These are phyloP conservation scores for Mitragyna speciosa DNA, from an alignment of 257 asterid species.

Conservation along the genomic window DNA sequence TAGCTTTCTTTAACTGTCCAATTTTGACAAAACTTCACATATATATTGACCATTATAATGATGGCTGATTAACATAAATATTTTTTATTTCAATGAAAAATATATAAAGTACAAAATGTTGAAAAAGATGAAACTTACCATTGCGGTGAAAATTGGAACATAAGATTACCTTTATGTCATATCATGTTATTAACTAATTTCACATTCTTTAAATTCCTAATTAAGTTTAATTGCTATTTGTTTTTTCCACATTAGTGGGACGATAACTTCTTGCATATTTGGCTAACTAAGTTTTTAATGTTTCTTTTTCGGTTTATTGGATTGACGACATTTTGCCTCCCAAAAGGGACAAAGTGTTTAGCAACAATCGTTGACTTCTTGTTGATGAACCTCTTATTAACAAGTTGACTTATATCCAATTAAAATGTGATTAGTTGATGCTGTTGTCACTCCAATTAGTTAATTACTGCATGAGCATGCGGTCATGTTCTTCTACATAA, in stretches of 20 bases:
- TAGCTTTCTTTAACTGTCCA: too few species aligned
- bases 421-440: constrained; percentile 31
- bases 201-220: not conserved
- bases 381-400: constrained; percentile 15
- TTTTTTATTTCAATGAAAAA: too few species aligned
- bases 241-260: not conserved
- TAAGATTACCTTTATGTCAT: not conserved
- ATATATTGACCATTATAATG: too few species aligned
- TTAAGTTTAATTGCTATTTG: not conserved
- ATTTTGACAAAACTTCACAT: too few species aligned
- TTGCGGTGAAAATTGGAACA: not conserved
- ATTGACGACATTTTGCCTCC: constrained; percentile 5
- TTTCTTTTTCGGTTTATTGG: not conserved
- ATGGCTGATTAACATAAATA: too few species aligned
- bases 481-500: not conserved
- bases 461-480: constrained; percentile 39
- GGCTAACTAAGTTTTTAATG: not conserved
- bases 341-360: constrained; percentile 7
- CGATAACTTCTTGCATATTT: not conserved
- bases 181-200: not conserved
- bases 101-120: not conserved
- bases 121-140: not conserved
- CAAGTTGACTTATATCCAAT: constrained; percentile 25
- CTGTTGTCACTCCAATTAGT: constrained; percentile 24
- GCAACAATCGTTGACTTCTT: constrained; percentile 29